These are phyloP conservation scores for Setaria viridis DNA, from an alignment of 202 grass and related monocot genomes.

Conservation along the genomic window DNA sequence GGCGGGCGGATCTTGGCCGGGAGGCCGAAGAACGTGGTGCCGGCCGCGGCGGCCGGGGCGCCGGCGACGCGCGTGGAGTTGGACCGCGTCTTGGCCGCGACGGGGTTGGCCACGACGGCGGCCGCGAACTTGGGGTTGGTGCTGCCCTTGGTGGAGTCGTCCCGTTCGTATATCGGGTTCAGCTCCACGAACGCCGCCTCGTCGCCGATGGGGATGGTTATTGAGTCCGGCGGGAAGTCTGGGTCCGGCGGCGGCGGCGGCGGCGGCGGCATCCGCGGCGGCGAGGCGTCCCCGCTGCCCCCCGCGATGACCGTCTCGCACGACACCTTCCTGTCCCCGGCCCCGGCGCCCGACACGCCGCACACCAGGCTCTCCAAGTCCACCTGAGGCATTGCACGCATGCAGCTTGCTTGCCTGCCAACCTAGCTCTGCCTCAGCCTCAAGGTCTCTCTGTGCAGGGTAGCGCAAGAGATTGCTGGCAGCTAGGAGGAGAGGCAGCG, in stretches of 20 bases:
- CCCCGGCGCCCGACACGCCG: slow-evolving; percentile 51
- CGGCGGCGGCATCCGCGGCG: slow-evolving; percentile 27
- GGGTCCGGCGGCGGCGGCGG: slow-evolving; percentile 51
- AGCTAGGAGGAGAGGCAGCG: slow-evolving; percentile 33
- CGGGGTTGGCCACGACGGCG: slow-evolving; percentile 49
- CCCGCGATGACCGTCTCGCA: slow-evolving; percentile 68
- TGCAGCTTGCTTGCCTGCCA: background rate
- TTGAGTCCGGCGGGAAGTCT: slow-evolving; percentile 79
- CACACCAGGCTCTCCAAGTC: slow-evolving; percentile 62
- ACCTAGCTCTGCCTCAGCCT: background rate
- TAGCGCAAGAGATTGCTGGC: background rate
- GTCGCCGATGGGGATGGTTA: slow-evolving; percentile 67
- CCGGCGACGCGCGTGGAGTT: slow-evolving; percentile 62
- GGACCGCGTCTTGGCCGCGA: slow-evolving; percentile 57
- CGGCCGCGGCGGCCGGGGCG: slow-evolving; percentile 30
- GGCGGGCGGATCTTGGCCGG: slow-evolving; percentile 55
- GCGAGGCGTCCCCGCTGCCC: slow-evolving; percentile 41
- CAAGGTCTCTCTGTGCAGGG: background rate
- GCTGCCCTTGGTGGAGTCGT: slow-evolving; percentile 84
- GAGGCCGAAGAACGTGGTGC: slow-evolving; percentile 52
- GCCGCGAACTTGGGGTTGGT: slow-evolving; percentile 79
- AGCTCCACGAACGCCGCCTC: slow-evolving; percentile 66
- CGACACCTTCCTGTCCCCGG: slow-evolving; percentile 66
- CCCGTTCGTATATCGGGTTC: slow-evolving; percentile 85
- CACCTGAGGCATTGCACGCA: slow-evolving; percentile 52